Evolutionary conservation across 305 asterid species (phyloP), one percentile per base, ranked within the genome.

Genomic region (Solanum hybrid): DNA sequence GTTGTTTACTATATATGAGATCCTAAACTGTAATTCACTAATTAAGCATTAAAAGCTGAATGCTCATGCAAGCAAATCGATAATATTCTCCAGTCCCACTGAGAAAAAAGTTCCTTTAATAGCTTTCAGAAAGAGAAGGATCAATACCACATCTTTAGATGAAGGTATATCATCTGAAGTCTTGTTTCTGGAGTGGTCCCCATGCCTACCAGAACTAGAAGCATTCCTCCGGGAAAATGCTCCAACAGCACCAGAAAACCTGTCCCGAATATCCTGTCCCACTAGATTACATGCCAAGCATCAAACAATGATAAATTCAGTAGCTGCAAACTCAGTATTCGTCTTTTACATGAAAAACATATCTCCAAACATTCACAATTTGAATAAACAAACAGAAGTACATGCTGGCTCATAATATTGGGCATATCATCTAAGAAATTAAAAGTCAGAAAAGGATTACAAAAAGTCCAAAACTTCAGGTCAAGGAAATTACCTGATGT

Each of bases 181-280:
- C 87, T 93, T 94, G 90, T 94, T 94, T 92, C 98, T 96, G 36
- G 94, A 87, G 91, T 94, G 94, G 85, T 96, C 98, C 87, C 94
- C 97, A 91, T 92, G 95, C 85, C 96, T 93, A 86, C 98, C 98
- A 34, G 97, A 41, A 90, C 94, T 90, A 13, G 97, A 89, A 90
- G 90, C 78, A 85, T 95, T 95, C 93, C 94, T 95, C 93, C 99
- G 94, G 37, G 99, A 92, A 91, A 96, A 95, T 70, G 96, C 97
- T 93, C 96, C 99, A 6, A 96, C 98, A 10, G 98, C 98, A 88
- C 99, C 98, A 36, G 99, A 93, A 93, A 96, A 94, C 93, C 94
- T 94, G 61, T 96, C 98, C 75, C 98, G 95, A 39, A 96, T 91
- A 90, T 97, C 99, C 92, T 94, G 95, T 75, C 97, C 98, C 91